Evolutionary conservation across 768 basidiomycete genomes (phyloP).

Genomic region (Sistotremastrum niveocremeum): DNA sequence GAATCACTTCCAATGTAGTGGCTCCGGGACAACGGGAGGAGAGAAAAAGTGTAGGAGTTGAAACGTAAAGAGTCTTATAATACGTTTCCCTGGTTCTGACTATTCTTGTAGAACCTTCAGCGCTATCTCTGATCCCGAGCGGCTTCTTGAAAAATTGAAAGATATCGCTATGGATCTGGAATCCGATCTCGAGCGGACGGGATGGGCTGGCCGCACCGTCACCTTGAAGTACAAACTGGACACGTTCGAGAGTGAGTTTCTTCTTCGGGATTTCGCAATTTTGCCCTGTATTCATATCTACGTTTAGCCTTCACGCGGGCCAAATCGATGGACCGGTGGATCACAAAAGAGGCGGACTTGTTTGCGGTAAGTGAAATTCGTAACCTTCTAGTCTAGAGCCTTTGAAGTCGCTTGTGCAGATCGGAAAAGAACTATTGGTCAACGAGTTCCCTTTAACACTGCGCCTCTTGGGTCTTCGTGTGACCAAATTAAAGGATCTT

Average conservation of each 20-base stretch:
- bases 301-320: constrained; percentile 64
- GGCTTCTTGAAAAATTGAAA: constrained; percentile 64
- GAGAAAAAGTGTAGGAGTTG: constrained; percentile 84
- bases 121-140: constrained; percentile 46
- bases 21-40: constrained; percentile 65
- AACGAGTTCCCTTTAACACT: constrained; percentile 70
- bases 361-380: constrained; percentile 38
- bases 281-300: background rate
- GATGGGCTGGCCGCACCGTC: constrained; percentile 81
- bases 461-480: constrained; percentile 75
- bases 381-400: background rate
- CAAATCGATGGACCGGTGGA: constrained; percentile 62
- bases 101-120: constrained; percentile 51
- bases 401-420: constrained; percentile 24
- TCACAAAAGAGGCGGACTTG: constrained; percentile 67
- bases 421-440: constrained; percentile 69
- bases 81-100: background rate
- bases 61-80: constrained; percentile 37
- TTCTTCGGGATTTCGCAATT: constrained; percentile 1
- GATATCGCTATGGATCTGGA: constrained; percentile 74
- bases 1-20: constrained; percentile 76
- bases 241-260: constrained; percentile 60
- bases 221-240: constrained; percentile 91
- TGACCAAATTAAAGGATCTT: constrained; percentile 83
- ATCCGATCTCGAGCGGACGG: constrained; percentile 60